phyloP scores from a whole-genome alignment of 2,329 filamentous ascomycete species.

The Paecilomyces fulvus region DNA sequence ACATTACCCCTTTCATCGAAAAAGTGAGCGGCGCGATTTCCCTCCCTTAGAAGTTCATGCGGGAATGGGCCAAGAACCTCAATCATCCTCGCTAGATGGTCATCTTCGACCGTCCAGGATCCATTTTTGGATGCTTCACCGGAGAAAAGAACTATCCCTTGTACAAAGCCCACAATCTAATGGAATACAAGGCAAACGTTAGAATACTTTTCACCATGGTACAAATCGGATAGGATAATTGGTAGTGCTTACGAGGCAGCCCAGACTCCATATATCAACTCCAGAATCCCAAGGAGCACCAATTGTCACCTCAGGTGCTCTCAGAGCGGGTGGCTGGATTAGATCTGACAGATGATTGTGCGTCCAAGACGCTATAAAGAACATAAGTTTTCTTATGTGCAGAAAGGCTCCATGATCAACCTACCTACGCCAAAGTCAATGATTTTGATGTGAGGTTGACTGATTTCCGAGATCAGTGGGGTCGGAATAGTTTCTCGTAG shows the following conservation, averaged over 20 bases:
- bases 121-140: slow-evolving; percentile 12
- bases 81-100: slow-evolving; percentile 16
- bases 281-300: slow-evolving; percentile 15
- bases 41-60: neutral
- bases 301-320: slow-evolving; percentile 5
- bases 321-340: neutral
- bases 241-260: slow-evolving; percentile 17
- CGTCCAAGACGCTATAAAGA: neutral
- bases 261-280: slow-evolving; percentile 23
- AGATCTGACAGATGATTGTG: neutral
- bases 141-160: slow-evolving; percentile 19
- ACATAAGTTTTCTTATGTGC: neutral
- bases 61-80: neutral
- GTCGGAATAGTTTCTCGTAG: neutral
- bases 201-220: neutral
- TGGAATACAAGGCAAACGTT: neutral
- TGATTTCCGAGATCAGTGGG: neutral
- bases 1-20: neutral
- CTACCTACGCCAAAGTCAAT: neutral
- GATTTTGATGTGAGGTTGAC: neutral
- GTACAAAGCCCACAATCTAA: slow-evolving; percentile 15
- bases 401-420: neutral
- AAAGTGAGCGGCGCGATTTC: neutral
- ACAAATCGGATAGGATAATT: neutral
- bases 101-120: slow-evolving; percentile 18